Evolutionary conservation across 805 yeast species (phyloP).

Genomic region (Hanseniaspora pseudoguilliermondii): DNA sequence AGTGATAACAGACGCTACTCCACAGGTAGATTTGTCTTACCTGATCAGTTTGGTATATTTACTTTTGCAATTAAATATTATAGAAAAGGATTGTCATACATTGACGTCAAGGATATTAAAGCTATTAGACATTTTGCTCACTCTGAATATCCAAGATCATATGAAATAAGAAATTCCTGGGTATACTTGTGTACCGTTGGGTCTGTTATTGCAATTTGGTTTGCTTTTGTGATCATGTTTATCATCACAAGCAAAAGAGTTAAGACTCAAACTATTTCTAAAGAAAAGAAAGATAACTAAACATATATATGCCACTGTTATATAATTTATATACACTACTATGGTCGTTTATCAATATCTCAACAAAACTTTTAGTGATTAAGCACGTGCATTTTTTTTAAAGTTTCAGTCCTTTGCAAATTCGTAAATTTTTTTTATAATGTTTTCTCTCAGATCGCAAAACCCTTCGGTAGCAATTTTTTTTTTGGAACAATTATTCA

Average conservation of each 20-base stretch:
- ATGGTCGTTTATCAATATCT: not conserved
- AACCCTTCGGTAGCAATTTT: no score
- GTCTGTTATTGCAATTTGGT: constrained; percentile 64
- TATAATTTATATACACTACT: not conserved
- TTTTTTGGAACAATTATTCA: no score
- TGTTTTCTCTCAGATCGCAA: no score
- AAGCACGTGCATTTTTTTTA: no score
- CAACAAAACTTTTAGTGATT: not conserved
- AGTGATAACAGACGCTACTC: constrained; percentile 39
- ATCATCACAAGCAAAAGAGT: constrained; percentile 20
- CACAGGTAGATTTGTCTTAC: constrained; percentile 50
- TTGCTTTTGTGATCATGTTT: constrained; percentile 59
- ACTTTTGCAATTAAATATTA: constrained; percentile 69
- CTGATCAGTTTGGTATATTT: constrained; percentile 96
- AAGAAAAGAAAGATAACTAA: constrained; percentile 6
- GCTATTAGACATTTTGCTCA: constrained; percentile 90
- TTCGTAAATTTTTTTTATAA: no score
- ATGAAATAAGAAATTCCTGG: constrained; percentile 90
- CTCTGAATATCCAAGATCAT: constrained; percentile 85
- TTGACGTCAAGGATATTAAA: constrained; percentile 54
- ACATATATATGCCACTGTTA: not conserved
- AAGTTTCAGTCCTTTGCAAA: no score
- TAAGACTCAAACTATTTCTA: not conserved
- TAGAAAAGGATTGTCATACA: constrained; percentile 60
- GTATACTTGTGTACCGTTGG: constrained; percentile 65